Evolutionary conservation across 495 filamentous ascomycete genomes (phyloP).

Genomic region (Aspergillus conjunctus): DNA sequence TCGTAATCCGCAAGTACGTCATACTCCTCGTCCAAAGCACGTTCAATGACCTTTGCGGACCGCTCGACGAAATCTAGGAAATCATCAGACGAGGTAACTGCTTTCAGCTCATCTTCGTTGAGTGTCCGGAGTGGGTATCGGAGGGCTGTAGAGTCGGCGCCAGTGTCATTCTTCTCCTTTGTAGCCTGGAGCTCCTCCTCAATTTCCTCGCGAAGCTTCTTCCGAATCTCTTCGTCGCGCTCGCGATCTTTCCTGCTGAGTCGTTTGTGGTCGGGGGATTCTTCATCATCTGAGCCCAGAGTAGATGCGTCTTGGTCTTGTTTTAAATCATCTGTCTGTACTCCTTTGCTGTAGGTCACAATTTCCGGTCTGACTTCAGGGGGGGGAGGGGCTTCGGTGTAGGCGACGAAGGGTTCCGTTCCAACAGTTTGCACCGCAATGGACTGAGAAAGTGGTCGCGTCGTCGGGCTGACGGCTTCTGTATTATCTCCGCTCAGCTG

Average conservation of each 20-base stretch:
- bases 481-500: constrained; percentile 71
- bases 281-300: constrained; percentile 69
- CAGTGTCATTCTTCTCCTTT: constrained; percentile 57
- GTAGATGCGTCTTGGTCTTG: constrained; percentile 33
- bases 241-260: constrained; percentile 74
- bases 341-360: constrained; percentile 91
- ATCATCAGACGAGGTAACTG: constrained; percentile 87
- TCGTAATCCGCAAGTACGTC: constrained; percentile 96
- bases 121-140: constrained; percentile 82
- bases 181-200: constrained; percentile 83
- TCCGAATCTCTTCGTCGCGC: constrained; percentile 83
- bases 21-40: constrained; percentile 89
- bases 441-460: constrained; percentile 45
- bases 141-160: constrained; percentile 45
- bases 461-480: constrained; percentile 46
- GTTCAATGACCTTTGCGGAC: constrained; percentile 95
- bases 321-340: constrained; percentile 69
- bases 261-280: constrained; percentile 60
- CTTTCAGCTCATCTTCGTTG: constrained; percentile 82
- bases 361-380: constrained; percentile 76
- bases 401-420: constrained; percentile 67
- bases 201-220: constrained; percentile 83
- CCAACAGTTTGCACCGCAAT: constrained; percentile 70
- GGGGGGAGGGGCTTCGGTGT: constrained; percentile 68
- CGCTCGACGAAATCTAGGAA: constrained; percentile 95